These are phyloP conservation scores for Gamsiella multidivaricata DNA, from an alignment of 192 early-diverging fungal genomes.

Conservation along the genomic window DNA sequence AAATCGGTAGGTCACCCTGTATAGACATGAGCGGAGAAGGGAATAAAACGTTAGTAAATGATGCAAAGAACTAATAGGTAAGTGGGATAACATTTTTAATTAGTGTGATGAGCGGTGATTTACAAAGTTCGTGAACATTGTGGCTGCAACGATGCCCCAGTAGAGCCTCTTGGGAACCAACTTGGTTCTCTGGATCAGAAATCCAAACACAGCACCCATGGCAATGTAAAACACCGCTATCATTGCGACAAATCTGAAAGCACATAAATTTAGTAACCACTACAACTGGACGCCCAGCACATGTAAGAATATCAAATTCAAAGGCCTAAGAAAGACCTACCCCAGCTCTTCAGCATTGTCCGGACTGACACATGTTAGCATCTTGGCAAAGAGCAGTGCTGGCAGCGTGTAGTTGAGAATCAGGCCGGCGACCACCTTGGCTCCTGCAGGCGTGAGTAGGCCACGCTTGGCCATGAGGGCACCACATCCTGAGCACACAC, in stretches of 20 bases:
- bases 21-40: background rate
- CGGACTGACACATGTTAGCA: conserved; percentile 29
- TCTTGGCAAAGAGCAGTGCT: conserved; percentile 47
- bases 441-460: conserved; percentile 38
- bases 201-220: conserved; percentile 24
- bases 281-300: too few relatives aligned
- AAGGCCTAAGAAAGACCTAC: conserved; percentile 14
- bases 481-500: conserved; percentile 33
- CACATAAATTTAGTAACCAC: too few relatives aligned
- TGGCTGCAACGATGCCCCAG: conserved; percentile 43
- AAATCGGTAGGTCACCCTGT: conserved; percentile 52
- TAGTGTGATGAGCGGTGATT: background rate
- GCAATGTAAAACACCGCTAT: conserved; percentile 15
- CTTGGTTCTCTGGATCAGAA: conserved; percentile 28
- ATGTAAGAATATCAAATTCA: background rate
- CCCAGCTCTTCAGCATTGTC: conserved; percentile 27
- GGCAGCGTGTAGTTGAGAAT: conserved; percentile 49
- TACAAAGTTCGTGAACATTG: conserved; percentile 53
- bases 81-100: too few relatives aligned
- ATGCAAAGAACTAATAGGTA: too few relatives aligned
- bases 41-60: too few relatives aligned
- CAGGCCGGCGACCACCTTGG: conserved; percentile 42
- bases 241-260: conserved; percentile 20
- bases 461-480: conserved; percentile 49
- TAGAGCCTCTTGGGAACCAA: conserved; percentile 35